phyloP scores from a whole-genome alignment of 129 eudicot species.

The Solidago caesia region DNA sequence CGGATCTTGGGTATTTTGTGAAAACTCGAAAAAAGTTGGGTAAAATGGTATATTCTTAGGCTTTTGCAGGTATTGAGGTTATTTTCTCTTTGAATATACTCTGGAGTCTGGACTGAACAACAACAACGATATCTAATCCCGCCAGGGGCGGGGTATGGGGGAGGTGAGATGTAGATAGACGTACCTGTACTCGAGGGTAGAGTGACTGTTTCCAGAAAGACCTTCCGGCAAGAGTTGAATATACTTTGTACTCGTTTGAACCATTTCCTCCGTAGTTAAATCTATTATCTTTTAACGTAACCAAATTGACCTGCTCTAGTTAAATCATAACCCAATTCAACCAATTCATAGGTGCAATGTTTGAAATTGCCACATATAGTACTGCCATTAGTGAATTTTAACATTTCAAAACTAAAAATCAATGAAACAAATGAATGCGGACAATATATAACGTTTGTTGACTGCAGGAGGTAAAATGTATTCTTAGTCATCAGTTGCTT shows the following conservation, averaged over 20 bases:
- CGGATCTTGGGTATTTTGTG: too few relatives aligned
- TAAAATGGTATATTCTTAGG: too few relatives aligned
- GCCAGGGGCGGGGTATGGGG: too few relatives aligned
- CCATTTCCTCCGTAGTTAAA: neutral
- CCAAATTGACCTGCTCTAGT: neutral
- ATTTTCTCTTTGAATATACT: too few relatives aligned
- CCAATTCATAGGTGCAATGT: neutral
- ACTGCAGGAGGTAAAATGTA: neutral
- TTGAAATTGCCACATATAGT: neutral
- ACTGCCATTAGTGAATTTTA: neutral
- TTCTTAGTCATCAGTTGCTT: conserved; percentile 6
- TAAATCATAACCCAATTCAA: neutral
- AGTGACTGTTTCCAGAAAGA: too few relatives aligned
- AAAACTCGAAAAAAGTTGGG: too few relatives aligned
- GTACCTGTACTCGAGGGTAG: too few relatives aligned
- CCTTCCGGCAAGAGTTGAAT: neutral
- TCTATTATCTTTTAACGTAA: neutral
- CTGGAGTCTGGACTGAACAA: too few relatives aligned
- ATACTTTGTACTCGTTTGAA: neutral
- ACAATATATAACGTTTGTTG: neutral
- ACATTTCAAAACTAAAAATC: neutral
- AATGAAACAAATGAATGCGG: neutral
- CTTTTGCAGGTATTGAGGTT: too few relatives aligned
- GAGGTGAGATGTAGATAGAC: too few relatives aligned
- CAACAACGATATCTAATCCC: too few relatives aligned